These are phyloP conservation scores for Ottelia alismoides DNA, from an alignment of 106 monocot species.

Conservation along the genomic window DNA sequence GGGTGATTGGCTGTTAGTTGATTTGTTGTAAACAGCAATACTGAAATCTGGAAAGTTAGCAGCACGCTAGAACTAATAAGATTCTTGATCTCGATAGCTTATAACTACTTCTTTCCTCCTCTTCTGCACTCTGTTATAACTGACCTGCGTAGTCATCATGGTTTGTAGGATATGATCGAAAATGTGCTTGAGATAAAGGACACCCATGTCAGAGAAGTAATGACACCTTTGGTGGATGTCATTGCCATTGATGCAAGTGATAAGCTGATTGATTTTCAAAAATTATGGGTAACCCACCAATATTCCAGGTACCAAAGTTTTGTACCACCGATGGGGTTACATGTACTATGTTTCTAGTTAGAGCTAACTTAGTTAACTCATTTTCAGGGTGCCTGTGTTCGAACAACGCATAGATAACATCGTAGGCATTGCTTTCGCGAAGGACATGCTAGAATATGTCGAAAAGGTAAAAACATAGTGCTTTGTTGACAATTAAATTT, in stretches of 20 bases:
- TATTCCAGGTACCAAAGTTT: conserved; percentile 64
- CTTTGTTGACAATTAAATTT: background rate
- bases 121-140: no score
- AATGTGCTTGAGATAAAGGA: conserved; percentile 98
- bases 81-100: no score
- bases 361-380: background rate
- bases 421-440: conserved; percentile 97
- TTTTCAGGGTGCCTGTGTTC: conserved; percentile 83
- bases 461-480: conserved; percentile 39
- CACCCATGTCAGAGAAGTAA: conserved; percentile 92
- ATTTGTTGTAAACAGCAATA: no score
- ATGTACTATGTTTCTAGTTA: background rate
- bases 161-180: conserved; percentile 96
- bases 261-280: conserved; percentile 82
- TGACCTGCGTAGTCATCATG: no score
- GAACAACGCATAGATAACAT: conserved; percentile 97
- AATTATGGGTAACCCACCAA: conserved; percentile 88
- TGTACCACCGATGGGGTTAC: background rate
- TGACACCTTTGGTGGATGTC: conserved; percentile 98
- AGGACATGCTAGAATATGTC: conserved; percentile 96
- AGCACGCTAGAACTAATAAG: no score
- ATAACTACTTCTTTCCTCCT: no score
- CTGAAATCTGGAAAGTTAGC: no score
- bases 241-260: conserved; percentile 85
- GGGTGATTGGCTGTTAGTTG: no score